Evolutionary conservation across 345 rosid genomes (phyloP).

Genomic region (Aquilaria malaccensis): DNA sequence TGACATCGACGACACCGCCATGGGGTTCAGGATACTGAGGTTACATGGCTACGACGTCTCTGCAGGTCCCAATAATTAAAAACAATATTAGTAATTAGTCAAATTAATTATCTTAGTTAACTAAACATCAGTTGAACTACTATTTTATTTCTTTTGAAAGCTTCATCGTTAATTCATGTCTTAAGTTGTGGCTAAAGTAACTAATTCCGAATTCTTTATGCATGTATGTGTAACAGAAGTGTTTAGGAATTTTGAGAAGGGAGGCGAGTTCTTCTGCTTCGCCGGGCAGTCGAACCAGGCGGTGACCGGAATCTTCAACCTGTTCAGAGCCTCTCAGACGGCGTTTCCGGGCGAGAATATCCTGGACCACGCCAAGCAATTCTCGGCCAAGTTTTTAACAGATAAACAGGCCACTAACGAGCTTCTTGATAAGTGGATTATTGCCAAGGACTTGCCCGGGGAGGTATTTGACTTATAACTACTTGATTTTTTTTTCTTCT

Average conservation of each 20-base stretch:
- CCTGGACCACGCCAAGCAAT: constrained; percentile 53
- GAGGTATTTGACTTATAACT: constrained; percentile 41
- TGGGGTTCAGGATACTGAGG: constrained; percentile 84
- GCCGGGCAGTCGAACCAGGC: constrained; percentile 87
- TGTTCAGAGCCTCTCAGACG: constrained; percentile 78
- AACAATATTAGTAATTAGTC: background rate
- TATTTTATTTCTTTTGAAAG: background rate
- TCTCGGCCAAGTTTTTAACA: constrained; percentile 38
- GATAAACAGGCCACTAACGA: constrained; percentile 44
- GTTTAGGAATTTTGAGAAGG: constrained; percentile 60
- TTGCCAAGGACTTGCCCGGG: constrained; percentile 83
- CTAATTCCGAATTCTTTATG: too few relatives aligned
- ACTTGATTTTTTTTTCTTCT: too few relatives aligned
- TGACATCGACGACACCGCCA: constrained; percentile 90
- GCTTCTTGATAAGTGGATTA: constrained; percentile 88
- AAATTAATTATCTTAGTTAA: too few relatives aligned
- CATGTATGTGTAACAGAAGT: constrained; percentile 43
- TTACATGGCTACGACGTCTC: constrained; percentile 70
- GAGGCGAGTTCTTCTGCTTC: constrained; percentile 65
- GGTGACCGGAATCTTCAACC: constrained; percentile 79
- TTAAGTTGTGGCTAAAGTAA: too few relatives aligned
- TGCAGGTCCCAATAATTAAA: constrained; percentile 27
- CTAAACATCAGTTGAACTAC: too few relatives aligned
- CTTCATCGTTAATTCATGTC: too few relatives aligned
- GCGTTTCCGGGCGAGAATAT: constrained; percentile 65